phyloP scores from a whole-genome alignment of 768 basidiomycete species.

The Kwoniella shandongensis region DNA sequence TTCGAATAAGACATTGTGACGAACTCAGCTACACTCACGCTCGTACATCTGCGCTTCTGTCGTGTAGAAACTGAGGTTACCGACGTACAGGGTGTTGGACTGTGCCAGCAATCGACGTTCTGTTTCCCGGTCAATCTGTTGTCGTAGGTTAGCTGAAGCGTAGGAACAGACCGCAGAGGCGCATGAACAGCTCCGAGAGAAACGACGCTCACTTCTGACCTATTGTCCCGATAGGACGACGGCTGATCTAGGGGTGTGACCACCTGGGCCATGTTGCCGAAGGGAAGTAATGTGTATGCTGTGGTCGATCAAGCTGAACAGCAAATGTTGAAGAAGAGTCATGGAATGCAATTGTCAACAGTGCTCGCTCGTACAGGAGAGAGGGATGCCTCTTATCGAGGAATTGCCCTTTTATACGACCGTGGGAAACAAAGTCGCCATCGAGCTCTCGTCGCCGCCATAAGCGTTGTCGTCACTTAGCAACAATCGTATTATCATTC shows the following conservation, averaged over 20 bases:
- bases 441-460: background rate
- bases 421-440: constrained; percentile 20
- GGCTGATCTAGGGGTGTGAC: constrained; percentile 83
- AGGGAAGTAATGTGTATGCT: background rate
- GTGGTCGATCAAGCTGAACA: background rate
- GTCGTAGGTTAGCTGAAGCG: constrained; percentile 10
- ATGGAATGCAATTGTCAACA: too few species aligned
- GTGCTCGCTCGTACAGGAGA: too few species aligned
- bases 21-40: constrained; percentile 33
- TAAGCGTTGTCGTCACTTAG: background rate
- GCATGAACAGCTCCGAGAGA: too few species aligned
- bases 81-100: constrained; percentile 86
- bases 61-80: constrained; percentile 55
- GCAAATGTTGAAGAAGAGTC: background rate
- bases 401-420: background rate
- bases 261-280: constrained; percentile 69
- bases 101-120: constrained; percentile 78
- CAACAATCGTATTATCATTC: background rate
- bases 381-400: too few species aligned
- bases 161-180: constrained; percentile 10
- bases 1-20: too few species aligned
- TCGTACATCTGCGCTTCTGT: constrained; percentile 53
- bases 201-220: constrained; percentile 61
- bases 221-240: constrained; percentile 95
- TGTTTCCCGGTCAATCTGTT: constrained; percentile 63